phyloP scores from a whole-genome alignment of 257 asterid species.

The Lycium barbarum region DNA sequence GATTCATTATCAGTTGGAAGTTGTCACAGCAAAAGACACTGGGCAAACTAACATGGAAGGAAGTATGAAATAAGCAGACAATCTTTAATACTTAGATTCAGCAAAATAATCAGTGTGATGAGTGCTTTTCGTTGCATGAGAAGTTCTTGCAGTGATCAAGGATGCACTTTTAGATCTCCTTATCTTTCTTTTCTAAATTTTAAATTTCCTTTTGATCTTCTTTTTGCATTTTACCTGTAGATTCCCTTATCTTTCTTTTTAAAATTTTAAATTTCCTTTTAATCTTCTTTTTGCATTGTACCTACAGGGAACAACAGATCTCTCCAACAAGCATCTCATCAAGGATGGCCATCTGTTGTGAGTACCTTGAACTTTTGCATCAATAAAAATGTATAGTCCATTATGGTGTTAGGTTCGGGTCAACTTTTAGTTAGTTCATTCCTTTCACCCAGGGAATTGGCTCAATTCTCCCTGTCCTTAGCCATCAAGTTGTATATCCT shows the following conservation, averaged over 20 bases:
- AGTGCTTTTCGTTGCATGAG: background rate
- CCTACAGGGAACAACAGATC: too few relatives aligned
- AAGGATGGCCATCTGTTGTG: background rate
- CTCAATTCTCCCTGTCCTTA: background rate
- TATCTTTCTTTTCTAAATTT: background rate
- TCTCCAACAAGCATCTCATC: background rate
- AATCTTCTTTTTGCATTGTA: too few relatives aligned
- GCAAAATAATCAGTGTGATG: background rate
- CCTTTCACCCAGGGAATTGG: background rate
- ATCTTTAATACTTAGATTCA: background rate
- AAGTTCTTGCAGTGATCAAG: background rate
- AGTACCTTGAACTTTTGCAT: background rate
- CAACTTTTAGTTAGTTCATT: background rate
- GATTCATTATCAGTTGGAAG: background rate
- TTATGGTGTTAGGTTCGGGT: background rate
- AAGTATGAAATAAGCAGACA: background rate
- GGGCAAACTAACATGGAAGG: too few relatives aligned
- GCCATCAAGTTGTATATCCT: background rate
- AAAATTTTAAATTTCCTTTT: too few relatives aligned
- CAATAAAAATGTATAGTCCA: background rate
- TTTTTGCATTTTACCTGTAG: background rate
- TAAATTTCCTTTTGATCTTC: too few relatives aligned
- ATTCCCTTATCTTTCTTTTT: too few relatives aligned
- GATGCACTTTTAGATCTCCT: background rate
- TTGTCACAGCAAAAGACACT: background rate